Evolutionary conservation across 495 filamentous ascomycete species (phyloP), one percentile per base, ranked within the genome.

Genomic region (Cairneyella variabilis): DNA sequence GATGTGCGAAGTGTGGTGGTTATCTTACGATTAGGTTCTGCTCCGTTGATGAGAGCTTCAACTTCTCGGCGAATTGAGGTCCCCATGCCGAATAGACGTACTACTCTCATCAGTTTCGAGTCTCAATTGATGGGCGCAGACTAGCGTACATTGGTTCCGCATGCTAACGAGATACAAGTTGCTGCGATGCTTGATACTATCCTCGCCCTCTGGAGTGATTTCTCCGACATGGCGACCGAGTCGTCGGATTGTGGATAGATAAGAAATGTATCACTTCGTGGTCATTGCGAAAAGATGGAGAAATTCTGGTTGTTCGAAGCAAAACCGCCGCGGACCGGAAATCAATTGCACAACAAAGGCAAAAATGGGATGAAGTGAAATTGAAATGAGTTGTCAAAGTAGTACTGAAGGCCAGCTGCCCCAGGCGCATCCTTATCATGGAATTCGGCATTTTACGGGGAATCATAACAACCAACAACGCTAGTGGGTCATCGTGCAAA

Each of bases 71-170:
- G 61, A 97, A 96, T 67, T 96, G 90, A 14, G 93, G 93, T 23
- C 86, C 92, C 90, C 95, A 98, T 71, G 93, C 95, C 49, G 91
- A 96, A 64, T 97, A 98, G 58, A 91, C 95, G 81, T 98, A 98
- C 91, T 96, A 60, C 14, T 28, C 21, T 21, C 17, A 45, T 65
- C 26, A 62, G 52, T 43, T 48, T 38, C 32, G 27, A 45, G 54
- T 42, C 39, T 37, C 32, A 36, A 27, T 30, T n/a, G 45, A 36
- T 20, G 26, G 0, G 32, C 52, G 39, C 44, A 36, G 17, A 11
- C 58, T 59, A 49, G 61, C 85, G 64, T 70, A 95, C 91, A 72
- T 96, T 97, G 39, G 91, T 96, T 54, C 92, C 92, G 68, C 90
- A 95, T 54, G 91, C 88, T 52, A 98, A 73, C 30, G 91, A 83